Percentiles rank a stretch among this genome's conserved stretches.
phyloP scores from a whole-genome alignment of 2,329 filamentous ascomycete genomes.

The Geosmithia putterillii region DNA sequence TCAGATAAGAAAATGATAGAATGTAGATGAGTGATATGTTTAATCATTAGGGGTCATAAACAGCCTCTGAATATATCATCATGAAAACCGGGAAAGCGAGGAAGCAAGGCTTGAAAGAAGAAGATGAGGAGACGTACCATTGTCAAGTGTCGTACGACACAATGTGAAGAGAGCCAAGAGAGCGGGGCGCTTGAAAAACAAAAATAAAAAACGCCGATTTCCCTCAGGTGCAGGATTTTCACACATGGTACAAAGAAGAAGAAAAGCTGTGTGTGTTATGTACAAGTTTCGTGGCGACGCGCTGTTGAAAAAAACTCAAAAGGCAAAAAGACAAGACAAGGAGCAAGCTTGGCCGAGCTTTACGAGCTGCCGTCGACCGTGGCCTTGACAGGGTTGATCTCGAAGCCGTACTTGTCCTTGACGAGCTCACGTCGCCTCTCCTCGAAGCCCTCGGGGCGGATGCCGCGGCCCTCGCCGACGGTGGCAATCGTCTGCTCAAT shows the following conservation, averaged over 20 bases:
- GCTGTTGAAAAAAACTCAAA: background rate
- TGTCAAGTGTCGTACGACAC: too few relatives aligned
- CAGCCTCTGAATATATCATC: conserved; percentile 34
- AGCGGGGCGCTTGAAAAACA: background rate
- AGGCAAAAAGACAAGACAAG: conserved; percentile 1
- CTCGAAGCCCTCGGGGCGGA: conserved; percentile 70
- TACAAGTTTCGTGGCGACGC: background rate
- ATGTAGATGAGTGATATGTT: conserved; percentile 17
- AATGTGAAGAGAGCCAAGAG: too few relatives aligned
- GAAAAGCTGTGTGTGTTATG: background rate
- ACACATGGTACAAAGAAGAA: background rate
- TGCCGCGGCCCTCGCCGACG: conserved; percentile 81
- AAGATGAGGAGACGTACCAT: too few relatives aligned
- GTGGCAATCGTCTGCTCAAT: conserved; percentile 69
- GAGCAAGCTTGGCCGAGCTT: conserved; percentile 3
- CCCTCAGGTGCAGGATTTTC: background rate
- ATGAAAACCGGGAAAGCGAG: conserved; percentile 11
- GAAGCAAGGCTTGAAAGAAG: too few relatives aligned
- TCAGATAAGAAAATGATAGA: conserved; percentile 6
- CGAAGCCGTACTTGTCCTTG: conserved; percentile 78
- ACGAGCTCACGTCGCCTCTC: conserved; percentile 72
- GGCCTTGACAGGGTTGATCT: conserved; percentile 56
- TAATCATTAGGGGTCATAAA: conserved; percentile 26
- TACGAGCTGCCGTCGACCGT: conserved; percentile 30
- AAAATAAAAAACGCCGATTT: background rate